Percentiles rank a stretch among this genome's conserved stretches.
phyloP scores from a whole-genome alignment of 176 grass and related monocot genomes.

The bread wheat (Triticum aestivum) region IWGSC_CS_RefSeq_v2.1 NC_057812.1:100970870-100971369 shows the following conservation, averaged over 20 bases:
- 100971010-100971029: constrained; percentile 26
- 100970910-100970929: not conserved
- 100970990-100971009: not conserved
- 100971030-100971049: constrained; percentile 36
- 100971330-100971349: constrained; percentile 94
- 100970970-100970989: constrained; percentile 10
- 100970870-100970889: not conserved
- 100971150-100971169: not conserved
- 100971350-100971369: constrained; percentile 97
- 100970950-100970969: not conserved
- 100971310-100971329: constrained; percentile 33
- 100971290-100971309: not conserved
- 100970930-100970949: not conserved
- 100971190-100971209: constrained; percentile 96
- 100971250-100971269: not conserved
- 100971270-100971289: not conserved
- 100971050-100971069: constrained; percentile 15
- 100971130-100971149: not conserved
- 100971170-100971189: constrained; percentile 29
- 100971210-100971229: constrained; percentile 99
- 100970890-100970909: not conserved
- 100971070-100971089: not conserved
- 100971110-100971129: not conserved
- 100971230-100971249: constrained; percentile 61
- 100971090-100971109: not conserved